Evolutionary conservation across 768 basidiomycete genomes (phyloP).

Genomic region (Lyophyllum atratum): DNA sequence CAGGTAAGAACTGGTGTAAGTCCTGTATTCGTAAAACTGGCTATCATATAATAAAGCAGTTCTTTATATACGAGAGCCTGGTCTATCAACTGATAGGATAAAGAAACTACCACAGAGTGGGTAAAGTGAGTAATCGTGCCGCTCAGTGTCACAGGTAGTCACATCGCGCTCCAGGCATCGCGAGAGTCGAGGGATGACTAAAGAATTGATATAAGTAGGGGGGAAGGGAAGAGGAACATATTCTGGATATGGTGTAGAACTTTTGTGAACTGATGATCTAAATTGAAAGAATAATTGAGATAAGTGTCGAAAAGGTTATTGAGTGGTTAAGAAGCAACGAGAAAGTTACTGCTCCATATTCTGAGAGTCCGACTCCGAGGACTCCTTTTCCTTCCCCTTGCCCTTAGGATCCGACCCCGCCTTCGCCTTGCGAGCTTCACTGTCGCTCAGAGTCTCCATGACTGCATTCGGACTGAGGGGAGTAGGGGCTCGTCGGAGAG

Average conservation of each 20-base stretch:
- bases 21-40: constrained; percentile 2
- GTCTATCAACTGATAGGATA: not conserved
- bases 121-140: not conserved
- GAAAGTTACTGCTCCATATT: no score
- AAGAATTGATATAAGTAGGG: not conserved
- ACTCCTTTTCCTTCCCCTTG: not conserved
- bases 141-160: not conserved
- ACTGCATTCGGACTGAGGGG: not conserved
- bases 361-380: no score
- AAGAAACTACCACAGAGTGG: not conserved
- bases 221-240: not conserved
- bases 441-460: not conserved
- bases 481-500: no score
- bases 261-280: not conserved
- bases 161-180: not conserved
- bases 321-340: no score
- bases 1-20: not conserved
- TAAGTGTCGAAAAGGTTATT: no score
- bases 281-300: no score
- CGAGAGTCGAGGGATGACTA: not conserved
- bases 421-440: not conserved
- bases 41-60: not conserved
- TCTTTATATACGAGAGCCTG: not conserved
- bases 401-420: not conserved
- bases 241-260: not conserved